phyloP scores from a whole-genome alignment of 2,329 filamentous ascomycete species.

The Verticillium zaregamsianum region DNA sequence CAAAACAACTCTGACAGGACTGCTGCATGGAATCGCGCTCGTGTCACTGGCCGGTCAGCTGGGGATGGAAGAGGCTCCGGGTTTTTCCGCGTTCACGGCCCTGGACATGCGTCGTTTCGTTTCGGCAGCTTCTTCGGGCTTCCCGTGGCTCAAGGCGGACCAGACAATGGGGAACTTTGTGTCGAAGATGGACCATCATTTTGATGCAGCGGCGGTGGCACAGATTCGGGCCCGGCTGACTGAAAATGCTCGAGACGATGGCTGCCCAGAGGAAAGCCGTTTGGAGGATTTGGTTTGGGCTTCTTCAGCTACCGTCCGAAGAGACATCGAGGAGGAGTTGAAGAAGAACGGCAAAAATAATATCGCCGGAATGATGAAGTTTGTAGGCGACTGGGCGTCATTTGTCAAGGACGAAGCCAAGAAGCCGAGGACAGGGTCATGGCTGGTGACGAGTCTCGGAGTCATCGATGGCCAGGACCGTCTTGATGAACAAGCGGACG shows the following conservation, averaged over 20 bases:
- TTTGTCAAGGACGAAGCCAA: conserved; percentile 5
- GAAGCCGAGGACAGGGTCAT: conserved; percentile 16
- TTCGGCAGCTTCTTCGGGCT: background rate
- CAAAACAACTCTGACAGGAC: conserved; percentile 22
- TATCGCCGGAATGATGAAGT: conserved; percentile 16
- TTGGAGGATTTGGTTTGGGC: conserved; percentile 18
- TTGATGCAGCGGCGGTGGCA: background rate
- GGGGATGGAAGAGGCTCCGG: background rate
- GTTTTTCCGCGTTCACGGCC: conserved; percentile 9
- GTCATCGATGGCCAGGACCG: conserved; percentile 15
- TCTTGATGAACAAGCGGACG: background rate
- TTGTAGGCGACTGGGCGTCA: conserved; percentile 19
- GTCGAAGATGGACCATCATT: conserved; percentile 7
- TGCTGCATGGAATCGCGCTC: conserved; percentile 20
- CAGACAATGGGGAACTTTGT: conserved; percentile 15
- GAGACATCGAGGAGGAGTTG: conserved; percentile 12
- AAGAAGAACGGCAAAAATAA: conserved; percentile 18
- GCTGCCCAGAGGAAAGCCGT: background rate
- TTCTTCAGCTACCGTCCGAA: conserved; percentile 4
- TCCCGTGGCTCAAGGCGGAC: background rate
- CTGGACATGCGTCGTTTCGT: conserved; percentile 19
- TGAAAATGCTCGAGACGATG: background rate
- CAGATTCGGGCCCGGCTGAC: background rate
- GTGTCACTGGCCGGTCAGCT: conserved; percentile 16
- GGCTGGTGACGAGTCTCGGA: conserved; percentile 23